Conservation (phyloP, 257 asterid genomes). For the Apocynum venetum region DNA sequence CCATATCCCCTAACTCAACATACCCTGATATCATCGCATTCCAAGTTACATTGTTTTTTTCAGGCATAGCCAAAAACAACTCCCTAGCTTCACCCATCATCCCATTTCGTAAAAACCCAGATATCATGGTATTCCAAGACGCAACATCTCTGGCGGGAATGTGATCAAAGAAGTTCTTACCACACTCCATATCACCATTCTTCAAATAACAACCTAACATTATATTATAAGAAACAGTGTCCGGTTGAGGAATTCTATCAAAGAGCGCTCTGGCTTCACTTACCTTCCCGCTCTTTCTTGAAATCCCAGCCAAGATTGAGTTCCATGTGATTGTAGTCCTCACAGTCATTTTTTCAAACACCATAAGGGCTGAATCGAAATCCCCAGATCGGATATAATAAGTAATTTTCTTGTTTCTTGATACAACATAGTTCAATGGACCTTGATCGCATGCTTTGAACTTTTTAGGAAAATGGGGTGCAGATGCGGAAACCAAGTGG, state of each 20-base stretch:
- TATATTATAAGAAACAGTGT: slow-evolving; percentile 57
- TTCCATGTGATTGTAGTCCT: slow-evolving; percentile 69
- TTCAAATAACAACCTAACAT: slow-evolving; percentile 62
- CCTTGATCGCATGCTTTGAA: background rate
- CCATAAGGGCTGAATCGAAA: slow-evolving; percentile 54
- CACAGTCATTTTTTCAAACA: slow-evolving; percentile 40
- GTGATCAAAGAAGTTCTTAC: slow-evolving; percentile 39
- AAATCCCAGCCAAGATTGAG: slow-evolving; percentile 58
- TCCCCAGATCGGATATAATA: slow-evolving; percentile 47
- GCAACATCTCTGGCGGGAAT: slow-evolving; percentile 55
- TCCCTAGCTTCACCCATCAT: slow-evolving; percentile 53
- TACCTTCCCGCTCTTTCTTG: slow-evolving; percentile 41
- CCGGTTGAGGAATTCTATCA: slow-evolving; percentile 68
- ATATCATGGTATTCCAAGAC: slow-evolving; percentile 76
- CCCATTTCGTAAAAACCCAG: slow-evolving; percentile 50
- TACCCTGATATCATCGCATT: slow-evolving; percentile 74
- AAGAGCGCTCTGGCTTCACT: slow-evolving; percentile 55
- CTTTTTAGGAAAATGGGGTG: slow-evolving; percentile 11
- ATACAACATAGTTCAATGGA: slow-evolving; percentile 19
- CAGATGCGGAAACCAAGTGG: slow-evolving; percentile 14
- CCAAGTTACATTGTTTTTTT: slow-evolving; percentile 66
- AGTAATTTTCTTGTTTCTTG: slow-evolving; percentile 54
- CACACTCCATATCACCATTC: slow-evolving; percentile 38
- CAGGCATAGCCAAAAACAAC: slow-evolving; percentile 49
- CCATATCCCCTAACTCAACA: slow-evolving; percentile 54